These are phyloP conservation scores for Polygonum aviculare DNA, from an alignment of 148 eudicot species.

Conservation along the genomic window DNA sequence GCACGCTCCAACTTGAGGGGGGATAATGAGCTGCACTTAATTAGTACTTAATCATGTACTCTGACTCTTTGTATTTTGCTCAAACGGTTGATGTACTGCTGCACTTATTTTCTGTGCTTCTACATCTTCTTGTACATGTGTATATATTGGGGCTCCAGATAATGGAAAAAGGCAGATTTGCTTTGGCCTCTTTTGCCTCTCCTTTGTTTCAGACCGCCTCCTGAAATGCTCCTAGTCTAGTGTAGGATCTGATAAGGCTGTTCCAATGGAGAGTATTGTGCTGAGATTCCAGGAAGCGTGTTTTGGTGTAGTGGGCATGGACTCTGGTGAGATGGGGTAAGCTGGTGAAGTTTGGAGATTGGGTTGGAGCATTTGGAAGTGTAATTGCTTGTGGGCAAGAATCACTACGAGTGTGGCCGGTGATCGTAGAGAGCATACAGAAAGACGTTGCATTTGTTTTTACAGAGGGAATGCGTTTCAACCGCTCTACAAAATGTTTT, in stretches of 20 bases:
- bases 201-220: constrained; percentile 18
- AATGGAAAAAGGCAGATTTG: too few relatives aligned
- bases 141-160: too few relatives aligned
- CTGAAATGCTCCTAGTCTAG: constrained; percentile 33
- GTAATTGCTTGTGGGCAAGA: background rate
- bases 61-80: too few relatives aligned
- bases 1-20: too few relatives aligned
- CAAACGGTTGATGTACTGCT: too few relatives aligned
- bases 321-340: constrained; percentile 32
- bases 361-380: constrained; percentile 14
- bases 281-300: constrained; percentile 37
- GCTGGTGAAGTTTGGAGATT: constrained; percentile 30
- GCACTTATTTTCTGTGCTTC: too few relatives aligned
- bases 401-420: background rate
- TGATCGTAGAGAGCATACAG: background rate
- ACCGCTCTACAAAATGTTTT: background rate
- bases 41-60: too few relatives aligned
- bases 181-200: too few relatives aligned
- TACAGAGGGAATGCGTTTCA: background rate
- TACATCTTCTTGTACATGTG: too few relatives aligned
- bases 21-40: too few relatives aligned
- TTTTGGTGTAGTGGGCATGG: constrained; percentile 43
- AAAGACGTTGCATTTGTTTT: background rate
- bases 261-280: constrained; percentile 42
- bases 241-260: constrained; percentile 46